phyloP scores from a whole-genome alignment of 495 filamentous ascomycete species.

The Amphirosellinia nigrospora region DNA sequence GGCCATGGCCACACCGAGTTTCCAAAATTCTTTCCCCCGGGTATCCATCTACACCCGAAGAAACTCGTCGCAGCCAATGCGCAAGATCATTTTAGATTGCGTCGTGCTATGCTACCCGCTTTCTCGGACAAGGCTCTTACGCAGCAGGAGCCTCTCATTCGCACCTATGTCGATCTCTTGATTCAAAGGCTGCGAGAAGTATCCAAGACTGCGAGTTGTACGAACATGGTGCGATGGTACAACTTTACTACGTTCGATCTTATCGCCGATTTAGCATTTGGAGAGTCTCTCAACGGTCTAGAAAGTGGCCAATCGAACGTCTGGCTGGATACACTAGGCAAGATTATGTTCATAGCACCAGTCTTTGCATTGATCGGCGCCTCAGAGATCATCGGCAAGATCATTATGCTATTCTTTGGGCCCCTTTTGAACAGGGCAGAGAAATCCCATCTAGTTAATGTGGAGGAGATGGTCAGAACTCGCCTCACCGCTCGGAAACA shows the following conservation, averaged over 20 bases:
- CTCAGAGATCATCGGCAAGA: background rate
- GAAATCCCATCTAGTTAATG: constrained; percentile 25
- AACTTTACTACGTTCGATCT: constrained; percentile 68
- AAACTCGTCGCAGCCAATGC: too few relatives aligned
- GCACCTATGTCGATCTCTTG: too few relatives aligned
- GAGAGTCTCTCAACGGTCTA: constrained; percentile 61
- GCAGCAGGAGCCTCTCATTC: too few relatives aligned
- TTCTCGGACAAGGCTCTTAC: too few relatives aligned
- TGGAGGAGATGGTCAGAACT: background rate
- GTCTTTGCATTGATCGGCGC: background rate
- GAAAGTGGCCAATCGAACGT: constrained; percentile 33
- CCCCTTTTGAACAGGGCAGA: background rate
- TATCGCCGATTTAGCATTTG: constrained; percentile 65
- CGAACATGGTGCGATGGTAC: constrained; percentile 51
- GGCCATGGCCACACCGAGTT: too few relatives aligned
- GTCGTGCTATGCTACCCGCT: too few relatives aligned
- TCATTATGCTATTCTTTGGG: background rate
- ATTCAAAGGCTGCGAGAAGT: too few relatives aligned
- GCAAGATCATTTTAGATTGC: too few relatives aligned
- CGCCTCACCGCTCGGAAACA: constrained; percentile 15
- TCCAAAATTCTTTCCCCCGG: too few relatives aligned
- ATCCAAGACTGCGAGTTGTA: background rate
- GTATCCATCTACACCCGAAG: too few relatives aligned
- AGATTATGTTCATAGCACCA: background rate
- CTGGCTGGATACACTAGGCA: constrained; percentile 30